phyloP scores from a whole-genome alignment of 2,329 filamentous ascomycete genomes.

The Coniochaeta sp. region DNA sequence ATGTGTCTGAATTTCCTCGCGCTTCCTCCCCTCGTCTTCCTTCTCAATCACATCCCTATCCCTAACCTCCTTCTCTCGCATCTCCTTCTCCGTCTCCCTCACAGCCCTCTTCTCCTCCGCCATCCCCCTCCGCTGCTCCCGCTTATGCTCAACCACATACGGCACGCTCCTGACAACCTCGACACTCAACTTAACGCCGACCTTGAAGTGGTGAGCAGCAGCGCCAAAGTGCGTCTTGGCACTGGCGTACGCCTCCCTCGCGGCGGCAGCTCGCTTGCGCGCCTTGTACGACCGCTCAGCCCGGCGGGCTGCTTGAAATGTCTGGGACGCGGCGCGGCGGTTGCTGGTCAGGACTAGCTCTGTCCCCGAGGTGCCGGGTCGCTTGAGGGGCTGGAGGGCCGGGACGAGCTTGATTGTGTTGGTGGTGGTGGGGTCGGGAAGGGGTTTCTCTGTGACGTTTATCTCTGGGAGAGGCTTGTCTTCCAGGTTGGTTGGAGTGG shows the following conservation, averaged over 20 bases:
- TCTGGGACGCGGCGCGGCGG: constrained; percentile 28
- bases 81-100: constrained; percentile 22
- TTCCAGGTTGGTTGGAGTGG: neutral
- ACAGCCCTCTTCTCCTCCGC: constrained; percentile 22
- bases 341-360: constrained; percentile 32
- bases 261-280: constrained; percentile 31
- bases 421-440: constrained; percentile 12
- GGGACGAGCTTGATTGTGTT: neutral
- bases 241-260: constrained; percentile 28
- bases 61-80: too few relatives aligned
- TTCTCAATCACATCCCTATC: too few relatives aligned
- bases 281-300: constrained; percentile 34
- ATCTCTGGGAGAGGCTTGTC: constrained; percentile 2
- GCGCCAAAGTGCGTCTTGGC: constrained; percentile 31
- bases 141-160: constrained; percentile 29
- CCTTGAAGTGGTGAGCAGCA: constrained; percentile 26
- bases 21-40: too few relatives aligned
- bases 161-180: constrained; percentile 24
- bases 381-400: constrained; percentile 4
- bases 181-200: constrained; percentile 23
- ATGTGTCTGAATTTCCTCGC: too few relatives aligned
- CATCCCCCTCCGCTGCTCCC: constrained; percentile 21
- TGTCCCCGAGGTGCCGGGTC: constrained; percentile 36
- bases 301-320: constrained; percentile 28
- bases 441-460: constrained; percentile 15